phyloP scores from a whole-genome alignment of 169 alveolate species.

The Plasmodium chabaudi region DNA sequence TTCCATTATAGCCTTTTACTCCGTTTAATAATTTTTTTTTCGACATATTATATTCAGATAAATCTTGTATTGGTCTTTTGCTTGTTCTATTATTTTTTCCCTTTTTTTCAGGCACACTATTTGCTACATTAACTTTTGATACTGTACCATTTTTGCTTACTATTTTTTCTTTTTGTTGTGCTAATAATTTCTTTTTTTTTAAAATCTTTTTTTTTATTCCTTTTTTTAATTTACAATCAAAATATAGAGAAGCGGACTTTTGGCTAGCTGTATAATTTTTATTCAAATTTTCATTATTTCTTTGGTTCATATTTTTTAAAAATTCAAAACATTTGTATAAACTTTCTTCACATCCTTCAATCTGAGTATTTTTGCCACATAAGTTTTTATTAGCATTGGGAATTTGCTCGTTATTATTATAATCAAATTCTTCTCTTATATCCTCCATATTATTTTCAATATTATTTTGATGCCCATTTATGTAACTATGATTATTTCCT shows the following conservation, averaged over 20 bases:
- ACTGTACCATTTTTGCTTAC: conserved; percentile 9
- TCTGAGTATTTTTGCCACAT: conserved; percentile 14
- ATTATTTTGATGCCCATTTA: too few relatives aligned
- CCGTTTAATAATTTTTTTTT: not conserved
- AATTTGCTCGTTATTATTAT: conserved; percentile 5
- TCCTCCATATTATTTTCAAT: too few relatives aligned
- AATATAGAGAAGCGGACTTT: conserved; percentile 12
- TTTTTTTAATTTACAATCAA: conserved; percentile 38
- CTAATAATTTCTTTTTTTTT: conserved; percentile 6
- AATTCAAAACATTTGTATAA: conserved; percentile 64
- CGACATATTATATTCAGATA: too few relatives aligned
- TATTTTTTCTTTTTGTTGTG: conserved; percentile 33
- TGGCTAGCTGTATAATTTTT: not conserved
- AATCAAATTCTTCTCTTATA: not conserved
- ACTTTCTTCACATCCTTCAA: conserved; percentile 59
- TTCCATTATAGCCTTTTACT: not conserved
- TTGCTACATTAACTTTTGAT: conserved; percentile 11
- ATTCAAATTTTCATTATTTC: conserved; percentile 12
- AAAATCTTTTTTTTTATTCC: conserved; percentile 20
- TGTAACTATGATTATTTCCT: too few relatives aligned
- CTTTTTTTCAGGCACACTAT: not conserved
- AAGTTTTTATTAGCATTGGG: not conserved
- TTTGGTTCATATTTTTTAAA: conserved; percentile 56
- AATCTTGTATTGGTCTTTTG: not conserved
- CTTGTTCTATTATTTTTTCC: not conserved